Conservation (phyloP, 2,329 filamentous ascomycete genomes). For the Fusarium cyanostomum region DNA sequence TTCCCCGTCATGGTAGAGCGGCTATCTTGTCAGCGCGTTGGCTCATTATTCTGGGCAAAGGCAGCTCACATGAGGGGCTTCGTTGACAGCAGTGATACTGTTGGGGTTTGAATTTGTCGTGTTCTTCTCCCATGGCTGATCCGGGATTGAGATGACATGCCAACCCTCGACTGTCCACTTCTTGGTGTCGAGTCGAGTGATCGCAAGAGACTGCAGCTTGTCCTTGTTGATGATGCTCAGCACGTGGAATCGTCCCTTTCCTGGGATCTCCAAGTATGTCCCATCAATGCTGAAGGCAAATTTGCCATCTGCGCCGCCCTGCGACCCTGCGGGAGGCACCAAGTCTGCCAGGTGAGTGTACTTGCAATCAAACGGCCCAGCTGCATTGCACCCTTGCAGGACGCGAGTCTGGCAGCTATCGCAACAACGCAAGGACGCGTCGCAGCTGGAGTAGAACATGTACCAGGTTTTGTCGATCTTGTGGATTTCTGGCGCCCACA, state of each 20-base stretch:
- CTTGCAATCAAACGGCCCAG: constrained; percentile 9
- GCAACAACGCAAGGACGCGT: constrained; percentile 7
- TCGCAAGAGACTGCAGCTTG: constrained; percentile 8
- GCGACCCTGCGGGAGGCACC: constrained; percentile 4
- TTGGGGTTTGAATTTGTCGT: constrained; percentile 5
- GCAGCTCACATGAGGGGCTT: constrained; percentile 11
- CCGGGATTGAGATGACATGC: constrained; percentile 21
- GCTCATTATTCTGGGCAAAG: accelerated
- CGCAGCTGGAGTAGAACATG: constrained; percentile 26
- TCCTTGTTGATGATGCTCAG: constrained; percentile 20
- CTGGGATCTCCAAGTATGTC: constrained; percentile 17
- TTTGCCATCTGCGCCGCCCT: constrained; percentile 2
- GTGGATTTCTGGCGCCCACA: constrained; percentile 25
- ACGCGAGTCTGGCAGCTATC: constrained; percentile 21
- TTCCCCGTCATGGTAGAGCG: constrained; percentile 60
- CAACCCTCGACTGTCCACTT: constrained; percentile 17
- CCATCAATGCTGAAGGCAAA: constrained; percentile 25
- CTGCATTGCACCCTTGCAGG: constrained; percentile 3
- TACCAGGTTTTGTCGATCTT: constrained; percentile 18
- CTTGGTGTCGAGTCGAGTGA: constrained; percentile 10
- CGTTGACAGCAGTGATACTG: constrained; percentile 2
- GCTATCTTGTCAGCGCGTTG: not conserved
- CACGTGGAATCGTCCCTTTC: constrained; percentile 10
- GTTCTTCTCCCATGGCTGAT: constrained; percentile 22
- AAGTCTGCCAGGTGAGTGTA: constrained; percentile 18